phyloP scores from a whole-genome alignment of 1,284 basidiomycete species.

The Heterobasidion parviporum region DNA sequence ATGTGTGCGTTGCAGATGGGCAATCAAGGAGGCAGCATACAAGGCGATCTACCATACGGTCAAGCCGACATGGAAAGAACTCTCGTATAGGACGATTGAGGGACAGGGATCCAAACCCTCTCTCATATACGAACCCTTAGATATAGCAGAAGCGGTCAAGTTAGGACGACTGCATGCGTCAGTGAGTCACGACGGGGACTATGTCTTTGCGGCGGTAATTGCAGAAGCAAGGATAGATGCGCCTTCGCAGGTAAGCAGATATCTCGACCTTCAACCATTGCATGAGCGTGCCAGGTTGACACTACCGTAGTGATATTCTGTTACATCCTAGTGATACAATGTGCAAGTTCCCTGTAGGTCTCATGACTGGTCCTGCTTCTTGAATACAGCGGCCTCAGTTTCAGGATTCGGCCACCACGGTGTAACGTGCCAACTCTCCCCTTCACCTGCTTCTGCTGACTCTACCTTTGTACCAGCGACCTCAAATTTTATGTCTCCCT shows the following conservation, averaged over 20 bases:
- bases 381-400: slow-evolving; percentile 30
- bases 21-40: slow-evolving; percentile 85
- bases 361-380: background rate
- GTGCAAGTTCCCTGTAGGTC: background rate
- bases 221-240: slow-evolving; percentile 31
- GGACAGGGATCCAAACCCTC: slow-evolving; percentile 36
- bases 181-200: slow-evolving; percentile 82
- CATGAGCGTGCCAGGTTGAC: too few relatives aligned
- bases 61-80: slow-evolving; percentile 70
- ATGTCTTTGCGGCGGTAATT: slow-evolving; percentile 69
- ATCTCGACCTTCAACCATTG: too few relatives aligned
- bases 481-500: slow-evolving; percentile 32
- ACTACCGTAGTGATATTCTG: background rate
- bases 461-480: slow-evolving; percentile 21
- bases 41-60: slow-evolving; percentile 71
- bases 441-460: slow-evolving; percentile 14
- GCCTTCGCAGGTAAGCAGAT: too few relatives aligned
- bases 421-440: slow-evolving; percentile 31
- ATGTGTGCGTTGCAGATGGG: slow-evolving; percentile 46
- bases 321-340: background rate
- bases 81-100: slow-evolving; percentile 42
- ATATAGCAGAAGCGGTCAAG: slow-evolving; percentile 4
- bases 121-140: slow-evolving; percentile 33
- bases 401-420: slow-evolving; percentile 69
- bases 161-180: slow-evolving; percentile 50